Conservation (phyloP, 305 asterid species). For the Fraxinus albicans region DNA sequence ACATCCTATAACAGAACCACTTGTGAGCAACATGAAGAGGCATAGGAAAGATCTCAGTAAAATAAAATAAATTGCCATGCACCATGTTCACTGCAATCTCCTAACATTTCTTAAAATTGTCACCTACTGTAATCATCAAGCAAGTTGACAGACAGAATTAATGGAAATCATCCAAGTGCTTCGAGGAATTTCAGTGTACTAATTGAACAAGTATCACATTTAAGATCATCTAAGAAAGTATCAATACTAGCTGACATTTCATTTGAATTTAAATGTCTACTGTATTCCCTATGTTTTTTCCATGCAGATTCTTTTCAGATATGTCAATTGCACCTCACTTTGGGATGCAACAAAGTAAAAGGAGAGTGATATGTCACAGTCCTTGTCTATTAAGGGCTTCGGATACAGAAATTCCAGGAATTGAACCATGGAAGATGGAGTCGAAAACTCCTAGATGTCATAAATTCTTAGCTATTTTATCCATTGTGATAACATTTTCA, state of each 20-base stretch:
- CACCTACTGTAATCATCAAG: neutral
- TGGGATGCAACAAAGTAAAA: neutral
- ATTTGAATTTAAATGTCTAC: neutral
- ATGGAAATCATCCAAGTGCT: neutral
- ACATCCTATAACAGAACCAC: constrained; percentile 51
- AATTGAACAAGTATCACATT: neutral
- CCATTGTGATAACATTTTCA: neutral
- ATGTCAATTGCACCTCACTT: neutral
- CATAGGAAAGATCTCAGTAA: neutral
- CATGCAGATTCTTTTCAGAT: neutral
- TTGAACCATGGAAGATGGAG: neutral
- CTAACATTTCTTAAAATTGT: neutral
- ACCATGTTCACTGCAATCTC: neutral
- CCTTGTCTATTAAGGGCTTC: neutral
- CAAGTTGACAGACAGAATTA: neutral
- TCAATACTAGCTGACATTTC: neutral
- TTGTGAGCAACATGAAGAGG: constrained; percentile 2
- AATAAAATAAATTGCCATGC: neutral
- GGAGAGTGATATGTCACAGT: neutral
- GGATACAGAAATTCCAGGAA: neutral
- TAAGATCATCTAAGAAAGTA: neutral
- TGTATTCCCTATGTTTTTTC: neutral
- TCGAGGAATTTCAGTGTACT: neutral
- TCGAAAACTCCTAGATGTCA: neutral
- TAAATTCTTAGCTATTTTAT: neutral